Conservation (phyloP, 441 rosid genomes). For the Syzygium malaccense region DNA sequence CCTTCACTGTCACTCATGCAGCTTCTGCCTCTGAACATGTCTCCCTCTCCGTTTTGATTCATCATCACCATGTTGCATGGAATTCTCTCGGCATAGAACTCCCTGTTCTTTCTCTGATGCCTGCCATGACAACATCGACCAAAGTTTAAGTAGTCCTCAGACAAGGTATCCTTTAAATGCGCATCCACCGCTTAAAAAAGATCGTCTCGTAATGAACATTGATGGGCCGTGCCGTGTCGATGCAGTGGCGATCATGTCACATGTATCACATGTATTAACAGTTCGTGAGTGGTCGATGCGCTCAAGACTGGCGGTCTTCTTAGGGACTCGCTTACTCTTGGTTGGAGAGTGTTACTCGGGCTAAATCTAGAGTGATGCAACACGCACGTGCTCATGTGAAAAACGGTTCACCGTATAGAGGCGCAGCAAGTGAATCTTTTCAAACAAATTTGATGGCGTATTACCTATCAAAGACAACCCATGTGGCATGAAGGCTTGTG, state of each 20-base stretch:
- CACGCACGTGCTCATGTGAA: not conserved
- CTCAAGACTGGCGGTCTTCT: not conserved
- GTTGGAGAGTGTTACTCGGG: not conserved
- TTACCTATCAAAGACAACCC: slow-evolving; percentile 44
- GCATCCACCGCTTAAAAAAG: not conserved
- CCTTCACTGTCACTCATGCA: slow-evolving; percentile 13
- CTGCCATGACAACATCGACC: slow-evolving; percentile 1
- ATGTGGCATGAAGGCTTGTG: slow-evolving; percentile 32
- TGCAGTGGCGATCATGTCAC: not conserved
- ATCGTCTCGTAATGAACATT: not conserved
- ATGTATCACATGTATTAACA: not conserved
- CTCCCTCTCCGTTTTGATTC: slow-evolving; percentile 27
- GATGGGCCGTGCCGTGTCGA: not conserved
- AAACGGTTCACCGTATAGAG: not conserved
- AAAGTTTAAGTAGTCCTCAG: not conserved
- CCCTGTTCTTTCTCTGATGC: slow-evolving; percentile 28
- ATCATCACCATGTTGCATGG: slow-evolving; percentile 40
- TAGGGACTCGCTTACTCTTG: not conserved
- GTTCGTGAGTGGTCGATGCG: not conserved
- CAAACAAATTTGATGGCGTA: not conserved
- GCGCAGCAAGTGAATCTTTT: not conserved
- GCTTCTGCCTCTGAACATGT: slow-evolving; percentile 23
- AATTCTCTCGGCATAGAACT: slow-evolving; percentile 23
- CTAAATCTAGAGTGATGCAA: not conserved
- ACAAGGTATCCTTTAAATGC: not conserved